Evolutionary conservation across 306 rosid species (phyloP).

Genomic region (Gillenia trifoliata): DNA sequence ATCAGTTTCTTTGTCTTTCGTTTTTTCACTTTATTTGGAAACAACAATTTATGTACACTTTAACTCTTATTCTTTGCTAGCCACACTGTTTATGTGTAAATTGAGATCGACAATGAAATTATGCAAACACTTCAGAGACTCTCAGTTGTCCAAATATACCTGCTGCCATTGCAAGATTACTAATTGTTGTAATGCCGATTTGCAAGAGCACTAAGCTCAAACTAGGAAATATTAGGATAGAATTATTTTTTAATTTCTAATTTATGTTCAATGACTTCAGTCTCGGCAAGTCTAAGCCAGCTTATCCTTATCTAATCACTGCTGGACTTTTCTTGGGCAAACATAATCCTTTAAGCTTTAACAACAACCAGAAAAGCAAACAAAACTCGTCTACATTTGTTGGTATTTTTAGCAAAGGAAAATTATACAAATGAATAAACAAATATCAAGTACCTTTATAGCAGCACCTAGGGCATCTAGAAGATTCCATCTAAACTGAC

Average conservation of each 20-base stretch:
- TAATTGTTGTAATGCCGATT: neutral
- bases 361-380: neutral
- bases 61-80: too few species aligned
- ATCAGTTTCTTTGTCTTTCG: neutral
- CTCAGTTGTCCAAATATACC: neutral
- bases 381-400: neutral
- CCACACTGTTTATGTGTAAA: too few species aligned
- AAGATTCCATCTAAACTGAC: conserved; percentile 77
- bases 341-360: neutral
- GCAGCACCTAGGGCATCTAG: conserved; percentile 88
- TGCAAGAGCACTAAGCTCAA: neutral
- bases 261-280: neutral
- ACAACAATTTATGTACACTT: neutral
- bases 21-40: neutral
- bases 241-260: neutral
- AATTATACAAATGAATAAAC: neutral
- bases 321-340: neutral
- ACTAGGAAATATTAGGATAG: neutral
- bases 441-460: conserved; percentile 56
- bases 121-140: neutral
- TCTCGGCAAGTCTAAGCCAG: neutral
- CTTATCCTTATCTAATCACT: neutral
- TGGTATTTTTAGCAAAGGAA: neutral
- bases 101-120: neutral
- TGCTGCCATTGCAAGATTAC: neutral